Evolutionary conservation across 495 filamentous ascomycete genomes (phyloP).

Genomic region (Penicillium chermesinum): DNA sequence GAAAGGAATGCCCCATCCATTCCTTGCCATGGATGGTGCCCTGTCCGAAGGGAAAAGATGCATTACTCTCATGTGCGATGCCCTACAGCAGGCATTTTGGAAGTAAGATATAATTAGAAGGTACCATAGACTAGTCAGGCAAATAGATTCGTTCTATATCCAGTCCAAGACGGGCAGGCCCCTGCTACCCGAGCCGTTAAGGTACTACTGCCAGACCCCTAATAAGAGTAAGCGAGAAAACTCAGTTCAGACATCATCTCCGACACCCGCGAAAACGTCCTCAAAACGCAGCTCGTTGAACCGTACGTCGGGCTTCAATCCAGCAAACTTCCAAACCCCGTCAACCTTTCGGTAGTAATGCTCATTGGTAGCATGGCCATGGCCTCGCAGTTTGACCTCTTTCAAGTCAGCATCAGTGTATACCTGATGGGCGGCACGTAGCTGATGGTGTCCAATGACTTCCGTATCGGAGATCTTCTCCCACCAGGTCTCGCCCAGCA

Average conservation of each 20-base stretch:
- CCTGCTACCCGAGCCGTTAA: too few species aligned
- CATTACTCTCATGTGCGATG: conserved; percentile 51
- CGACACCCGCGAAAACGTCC: conserved; percentile 31
- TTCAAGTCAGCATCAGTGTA: conserved; percentile 23
- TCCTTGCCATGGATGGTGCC: conserved; percentile 55
- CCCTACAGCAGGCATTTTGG: conserved; percentile 43
- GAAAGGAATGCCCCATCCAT: conserved; percentile 59
- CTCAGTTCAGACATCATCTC: background rate
- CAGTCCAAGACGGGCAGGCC: too few species aligned
- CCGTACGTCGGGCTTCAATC: conserved; percentile 62
- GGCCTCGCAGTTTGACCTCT: conserved; percentile 38
- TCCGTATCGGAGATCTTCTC: conserved; percentile 63
- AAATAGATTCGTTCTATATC: too few species aligned
- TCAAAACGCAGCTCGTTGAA: conserved; percentile 70
- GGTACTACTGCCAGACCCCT: too few species aligned
- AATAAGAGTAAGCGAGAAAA: too few species aligned
- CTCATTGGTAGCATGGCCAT: conserved; percentile 65
- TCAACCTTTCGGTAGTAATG: conserved; percentile 71
- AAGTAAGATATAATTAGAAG: conserved; percentile 4
- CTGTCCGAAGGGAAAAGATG: conserved; percentile 48
- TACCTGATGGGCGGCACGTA: conserved; percentile 64
- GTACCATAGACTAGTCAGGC: conserved; percentile 8
- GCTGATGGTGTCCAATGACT: conserved; percentile 69
- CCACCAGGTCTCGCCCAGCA: conserved; percentile 69
- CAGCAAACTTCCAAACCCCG: conserved; percentile 79